Evolutionary conservation across 2,329 filamentous ascomycete species (phyloP).

Genomic region (Pyrenophora seminiperda): DNA sequence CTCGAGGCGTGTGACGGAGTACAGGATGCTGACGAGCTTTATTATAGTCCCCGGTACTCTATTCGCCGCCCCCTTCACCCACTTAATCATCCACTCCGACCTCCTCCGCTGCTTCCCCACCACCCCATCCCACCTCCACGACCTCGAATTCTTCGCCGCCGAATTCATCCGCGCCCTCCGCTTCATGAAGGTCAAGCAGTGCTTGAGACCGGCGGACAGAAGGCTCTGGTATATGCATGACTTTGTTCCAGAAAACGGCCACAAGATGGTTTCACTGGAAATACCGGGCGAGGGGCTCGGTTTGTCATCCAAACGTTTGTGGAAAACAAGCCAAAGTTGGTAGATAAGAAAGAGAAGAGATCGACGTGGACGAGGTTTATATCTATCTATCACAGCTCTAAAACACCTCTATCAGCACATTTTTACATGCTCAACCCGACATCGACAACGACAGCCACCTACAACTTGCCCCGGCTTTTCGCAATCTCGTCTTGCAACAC

Average conservation of each 20-base stretch:
- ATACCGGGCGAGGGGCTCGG: constrained; percentile 27
- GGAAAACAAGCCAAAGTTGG: neutral
- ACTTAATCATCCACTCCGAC: no score
- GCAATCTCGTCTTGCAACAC: constrained; percentile 50
- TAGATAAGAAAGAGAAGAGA: neutral
- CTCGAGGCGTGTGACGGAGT: no score
- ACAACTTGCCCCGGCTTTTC: constrained; percentile 41
- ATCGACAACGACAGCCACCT: neutral
- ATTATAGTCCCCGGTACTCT: no score
- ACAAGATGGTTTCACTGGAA: constrained; percentile 16
- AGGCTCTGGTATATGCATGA: constrained; percentile 26
- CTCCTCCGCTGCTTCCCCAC: no score
- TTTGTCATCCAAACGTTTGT: no score
- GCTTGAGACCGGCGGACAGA: constrained; percentile 11
- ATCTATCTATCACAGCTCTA: neutral
- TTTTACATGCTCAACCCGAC: neutral
- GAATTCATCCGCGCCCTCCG: neutral
- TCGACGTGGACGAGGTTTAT: neutral
- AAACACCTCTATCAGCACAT: neutral
- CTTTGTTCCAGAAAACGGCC: constrained; percentile 22
- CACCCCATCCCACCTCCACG: neutral
- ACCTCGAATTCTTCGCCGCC: neutral
- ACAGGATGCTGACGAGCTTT: no score
- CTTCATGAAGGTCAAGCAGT: constrained; percentile 13
- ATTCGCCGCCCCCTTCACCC: no score